These are phyloP conservation scores for Trametes villosa DNA, from an alignment of 768 basidiomycete genomes.

Conservation along the genomic window DNA sequence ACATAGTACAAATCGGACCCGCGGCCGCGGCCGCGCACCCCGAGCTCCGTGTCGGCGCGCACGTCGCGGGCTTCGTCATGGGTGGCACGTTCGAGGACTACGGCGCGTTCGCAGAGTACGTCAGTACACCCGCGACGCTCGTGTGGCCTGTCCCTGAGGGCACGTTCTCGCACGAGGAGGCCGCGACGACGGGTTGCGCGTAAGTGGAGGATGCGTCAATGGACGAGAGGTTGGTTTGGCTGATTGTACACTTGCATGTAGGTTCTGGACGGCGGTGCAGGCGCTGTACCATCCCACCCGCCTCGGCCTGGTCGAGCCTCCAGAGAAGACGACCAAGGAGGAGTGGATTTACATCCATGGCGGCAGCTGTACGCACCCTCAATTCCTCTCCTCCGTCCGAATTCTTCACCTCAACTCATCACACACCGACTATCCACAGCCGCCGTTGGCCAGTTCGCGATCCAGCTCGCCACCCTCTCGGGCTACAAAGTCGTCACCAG, in stretches of 20 bases:
- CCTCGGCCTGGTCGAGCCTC: slow-evolving; percentile 25
- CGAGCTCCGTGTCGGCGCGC: slow-evolving; percentile 33
- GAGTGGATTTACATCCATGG: slow-evolving; percentile 29
- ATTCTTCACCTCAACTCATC: neutral
- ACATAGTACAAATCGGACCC: slow-evolving; percentile 26
- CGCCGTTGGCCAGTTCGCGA: slow-evolving; percentile 39
- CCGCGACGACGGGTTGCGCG: slow-evolving; percentile 28
- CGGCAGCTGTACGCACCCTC: slow-evolving; percentile 18
- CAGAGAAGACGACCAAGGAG: slow-evolving; percentile 10
- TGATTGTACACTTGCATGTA: neutral
- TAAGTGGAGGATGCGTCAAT: neutral
- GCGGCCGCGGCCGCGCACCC: slow-evolving; percentile 21
- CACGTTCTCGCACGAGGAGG: slow-evolving; percentile 22
- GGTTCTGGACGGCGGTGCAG: slow-evolving; percentile 28
- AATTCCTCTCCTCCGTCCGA: neutral
- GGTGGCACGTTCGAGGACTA: slow-evolving; percentile 26
- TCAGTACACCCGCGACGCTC: slow-evolving; percentile 29
- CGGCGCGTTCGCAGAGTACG: slow-evolving; percentile 36
- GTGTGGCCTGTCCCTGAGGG: slow-evolving; percentile 21
- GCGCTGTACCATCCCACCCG: slow-evolving; percentile 24
- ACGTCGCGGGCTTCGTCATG: slow-evolving; percentile 34
- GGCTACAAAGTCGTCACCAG: slow-evolving; percentile 51
- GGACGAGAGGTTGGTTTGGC: too few relatives aligned
- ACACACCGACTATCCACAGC: too few relatives aligned
- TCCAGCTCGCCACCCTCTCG: slow-evolving; percentile 46